phyloP scores from a whole-genome alignment of 2,329 filamentous ascomycete species.

The Neophaeococcomyces aloes region DNA sequence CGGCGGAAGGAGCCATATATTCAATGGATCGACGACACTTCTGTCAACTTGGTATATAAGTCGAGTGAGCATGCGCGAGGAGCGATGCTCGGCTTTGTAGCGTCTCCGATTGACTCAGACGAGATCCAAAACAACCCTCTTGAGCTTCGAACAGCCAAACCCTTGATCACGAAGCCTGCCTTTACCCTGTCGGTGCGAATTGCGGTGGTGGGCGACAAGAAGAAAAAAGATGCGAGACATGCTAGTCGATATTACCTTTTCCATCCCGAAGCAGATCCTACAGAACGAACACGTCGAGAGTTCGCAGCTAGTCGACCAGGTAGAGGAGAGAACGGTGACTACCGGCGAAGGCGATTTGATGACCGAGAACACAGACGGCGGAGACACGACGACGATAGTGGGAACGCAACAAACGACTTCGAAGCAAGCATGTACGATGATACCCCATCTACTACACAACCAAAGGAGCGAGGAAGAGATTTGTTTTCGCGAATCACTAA shows the following conservation, averaged over 20 bases:
- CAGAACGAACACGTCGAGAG: slow-evolving; percentile 54
- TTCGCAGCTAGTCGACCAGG: slow-evolving; percentile 21
- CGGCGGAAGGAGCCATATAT: slow-evolving; percentile 40
- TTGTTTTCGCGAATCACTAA: slow-evolving; percentile 31
- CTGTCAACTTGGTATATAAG: slow-evolving; percentile 74
- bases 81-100: slow-evolving; percentile 44
- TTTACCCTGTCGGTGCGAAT: slow-evolving; percentile 61
- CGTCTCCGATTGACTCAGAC: slow-evolving; percentile 24
- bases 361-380: slow-evolving; percentile 43
- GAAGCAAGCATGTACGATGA: slow-evolving; percentile 79
- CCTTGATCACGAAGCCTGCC: slow-evolving; percentile 57
- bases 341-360: slow-evolving; percentile 47
- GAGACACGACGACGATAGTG: slow-evolving; percentile 39
- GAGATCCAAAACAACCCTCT: slow-evolving; percentile 44
- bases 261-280: slow-evolving; percentile 79
- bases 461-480: slow-evolving; percentile 25
- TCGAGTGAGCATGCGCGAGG: slow-evolving; percentile 42
- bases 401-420: slow-evolving; percentile 37
- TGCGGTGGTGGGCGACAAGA: slow-evolving; percentile 65
- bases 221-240: slow-evolving; percentile 64
- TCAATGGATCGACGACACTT: slow-evolving; percentile 93
- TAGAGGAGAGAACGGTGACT: slow-evolving; percentile 31
- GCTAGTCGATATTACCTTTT: slow-evolving; percentile 86
- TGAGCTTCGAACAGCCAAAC: slow-evolving; percentile 59
- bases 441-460: slow-evolving; percentile 32